These are phyloP conservation scores for Globisporangium yorkense DNA, from an alignment of 352 stramenopile genomes.

Conservation along the genomic window DNA sequence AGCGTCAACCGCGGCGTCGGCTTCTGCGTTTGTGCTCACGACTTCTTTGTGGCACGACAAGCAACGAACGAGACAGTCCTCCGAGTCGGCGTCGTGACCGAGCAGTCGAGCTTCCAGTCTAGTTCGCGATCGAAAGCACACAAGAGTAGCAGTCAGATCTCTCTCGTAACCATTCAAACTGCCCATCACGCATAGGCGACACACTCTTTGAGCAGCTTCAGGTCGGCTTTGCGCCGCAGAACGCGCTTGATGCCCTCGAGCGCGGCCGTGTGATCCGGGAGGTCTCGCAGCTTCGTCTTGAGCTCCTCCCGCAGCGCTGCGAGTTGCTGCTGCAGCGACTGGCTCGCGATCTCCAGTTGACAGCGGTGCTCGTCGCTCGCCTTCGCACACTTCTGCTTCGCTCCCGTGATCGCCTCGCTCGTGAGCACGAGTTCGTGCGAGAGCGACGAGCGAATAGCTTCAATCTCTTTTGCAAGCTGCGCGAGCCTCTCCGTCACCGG, in stretches of 20 bases:
- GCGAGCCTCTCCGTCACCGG: slow-evolving; percentile 39
- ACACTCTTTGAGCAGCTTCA: slow-evolving; percentile 62
- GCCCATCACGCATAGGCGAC: slow-evolving; percentile 4
- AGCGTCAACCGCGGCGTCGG: slow-evolving; percentile 14
- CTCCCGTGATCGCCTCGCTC: slow-evolving; percentile 21
- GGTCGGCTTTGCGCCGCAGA: slow-evolving; percentile 50
- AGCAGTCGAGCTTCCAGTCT: slow-evolving; percentile 53
- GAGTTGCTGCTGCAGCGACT: slow-evolving; percentile 23
- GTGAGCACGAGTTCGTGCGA: slow-evolving; percentile 29
- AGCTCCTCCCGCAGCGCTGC: slow-evolving; percentile 24
- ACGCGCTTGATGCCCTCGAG: slow-evolving; percentile 37
- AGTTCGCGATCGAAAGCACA: not conserved
- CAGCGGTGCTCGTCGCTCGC: slow-evolving; percentile 26
- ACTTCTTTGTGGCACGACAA: slow-evolving; percentile 72
- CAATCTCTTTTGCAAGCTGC: slow-evolving; percentile 35
- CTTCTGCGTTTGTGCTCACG: slow-evolving; percentile 16
- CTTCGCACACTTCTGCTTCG: slow-evolving; percentile 23
- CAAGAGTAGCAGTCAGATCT: too few species aligned
- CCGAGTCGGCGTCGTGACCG: slow-evolving; percentile 35
- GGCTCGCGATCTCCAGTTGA: slow-evolving; percentile 21
- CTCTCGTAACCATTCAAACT: not conserved
- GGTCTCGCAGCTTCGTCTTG: slow-evolving; percentile 31
- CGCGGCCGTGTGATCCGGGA: slow-evolving; percentile 34
- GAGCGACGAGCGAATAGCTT: slow-evolving; percentile 22
- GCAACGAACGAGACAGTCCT: slow-evolving; percentile 66